Conservation (phyloP, 257 asterid genomes). For the Penstemon barbatus region DNA sequence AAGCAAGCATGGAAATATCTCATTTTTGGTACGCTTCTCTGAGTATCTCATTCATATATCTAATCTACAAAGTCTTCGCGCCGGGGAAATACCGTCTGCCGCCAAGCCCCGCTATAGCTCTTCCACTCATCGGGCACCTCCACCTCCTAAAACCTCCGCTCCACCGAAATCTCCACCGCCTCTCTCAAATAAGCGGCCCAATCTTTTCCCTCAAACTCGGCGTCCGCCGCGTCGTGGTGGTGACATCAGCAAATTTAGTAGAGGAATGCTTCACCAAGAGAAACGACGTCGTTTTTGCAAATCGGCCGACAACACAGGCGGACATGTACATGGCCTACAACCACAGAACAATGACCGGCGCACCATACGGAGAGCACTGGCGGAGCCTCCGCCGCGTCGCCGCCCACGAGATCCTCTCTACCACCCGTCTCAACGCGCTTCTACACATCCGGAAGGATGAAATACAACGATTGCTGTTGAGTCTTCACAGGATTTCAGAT, state of each 20-base stretch:
- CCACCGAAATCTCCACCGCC: not conserved
- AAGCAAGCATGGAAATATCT: too few relatives aligned
- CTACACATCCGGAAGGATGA: constrained; percentile 28
- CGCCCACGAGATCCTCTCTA: constrained; percentile 37
- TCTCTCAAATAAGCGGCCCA: constrained; percentile 10
- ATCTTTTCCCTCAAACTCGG: constrained; percentile 27
- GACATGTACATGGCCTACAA: constrained; percentile 29
- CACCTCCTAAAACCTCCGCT: constrained; percentile 14
- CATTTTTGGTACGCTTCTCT: too few relatives aligned
- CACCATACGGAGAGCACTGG: constrained; percentile 39
- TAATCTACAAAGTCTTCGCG: too few relatives aligned
- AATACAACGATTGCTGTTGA: constrained; percentile 9
- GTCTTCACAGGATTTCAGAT: not conserved
- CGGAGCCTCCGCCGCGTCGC: constrained; percentile 38
- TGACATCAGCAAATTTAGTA: constrained; percentile 28
- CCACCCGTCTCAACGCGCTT: constrained; percentile 30
- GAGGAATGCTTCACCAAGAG: constrained; percentile 34
- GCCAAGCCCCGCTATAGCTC: constrained; percentile 6
- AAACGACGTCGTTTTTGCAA: constrained; percentile 25
- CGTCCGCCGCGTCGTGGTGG: constrained; percentile 19
- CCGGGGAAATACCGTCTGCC: not conserved
- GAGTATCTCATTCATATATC: too few relatives aligned
- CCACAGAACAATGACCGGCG: constrained; percentile 19
- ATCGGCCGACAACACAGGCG: constrained; percentile 15
- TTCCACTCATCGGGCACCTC: constrained; percentile 15